A percentile compares a stretch with the other conserved stretches of the same genome.
Evolutionary conservation across 1,139 yeast species (phyloP).

Genomic region (Pichia kudriavzevii): DNA sequence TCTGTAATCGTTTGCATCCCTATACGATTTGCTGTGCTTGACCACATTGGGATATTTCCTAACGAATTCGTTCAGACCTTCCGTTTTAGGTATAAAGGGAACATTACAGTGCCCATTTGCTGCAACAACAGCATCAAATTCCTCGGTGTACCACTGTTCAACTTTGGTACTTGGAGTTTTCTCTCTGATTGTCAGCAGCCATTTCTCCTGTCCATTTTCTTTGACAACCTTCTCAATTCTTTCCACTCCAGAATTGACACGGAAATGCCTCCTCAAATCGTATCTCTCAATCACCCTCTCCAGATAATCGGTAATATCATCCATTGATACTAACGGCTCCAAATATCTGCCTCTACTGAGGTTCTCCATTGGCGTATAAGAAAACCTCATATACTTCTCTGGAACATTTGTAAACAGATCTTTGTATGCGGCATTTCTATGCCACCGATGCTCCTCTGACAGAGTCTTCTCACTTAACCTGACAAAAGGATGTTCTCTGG

Average conservation of each 20-base stretch:
- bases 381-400: slow-evolving; percentile 37
- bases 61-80: slow-evolving; percentile 36
- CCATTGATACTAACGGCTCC: slow-evolving; percentile 29
- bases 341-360: slow-evolving; percentile 11
- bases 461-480: slow-evolving; percentile 3
- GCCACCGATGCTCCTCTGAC: slow-evolving; percentile 16
- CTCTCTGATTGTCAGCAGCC: slow-evolving; percentile 17
- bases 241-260: slow-evolving; percentile 31
- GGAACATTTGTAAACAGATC: slow-evolving; percentile 45
- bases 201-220: slow-evolving; percentile 8
- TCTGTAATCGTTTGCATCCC: slow-evolving; percentile 28
- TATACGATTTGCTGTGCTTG: slow-evolving; percentile 31
- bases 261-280: slow-evolving; percentile 30
- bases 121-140: slow-evolving; percentile 39
- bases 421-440: slow-evolving; percentile 29
- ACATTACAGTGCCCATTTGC: slow-evolving; percentile 43
- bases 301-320: slow-evolving; percentile 27
- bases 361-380: slow-evolving; percentile 22
- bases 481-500: slow-evolving; percentile 11
- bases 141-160: slow-evolving; percentile 30
- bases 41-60: slow-evolving; percentile 32
- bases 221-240: slow-evolving; percentile 30
- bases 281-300: slow-evolving; percentile 29
- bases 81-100: slow-evolving; percentile 39
- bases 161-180: slow-evolving; percentile 12